Conservation (phyloP, 768 basidiomycete genomes). For the Pseudohyphozyma bogoriensis region DNA sequence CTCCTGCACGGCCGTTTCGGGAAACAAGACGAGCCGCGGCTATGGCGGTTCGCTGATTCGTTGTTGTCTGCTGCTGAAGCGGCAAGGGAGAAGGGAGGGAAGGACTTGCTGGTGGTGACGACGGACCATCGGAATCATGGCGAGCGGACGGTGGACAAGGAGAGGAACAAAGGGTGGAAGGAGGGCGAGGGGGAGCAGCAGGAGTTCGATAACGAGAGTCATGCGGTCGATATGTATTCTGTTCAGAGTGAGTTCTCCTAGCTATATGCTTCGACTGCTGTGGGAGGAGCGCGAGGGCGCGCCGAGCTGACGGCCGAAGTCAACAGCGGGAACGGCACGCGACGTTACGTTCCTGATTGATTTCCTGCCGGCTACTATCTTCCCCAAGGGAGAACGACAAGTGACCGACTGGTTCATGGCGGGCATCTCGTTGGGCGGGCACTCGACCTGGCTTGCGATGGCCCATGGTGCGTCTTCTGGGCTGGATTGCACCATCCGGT, state of each 20-base stretch:
- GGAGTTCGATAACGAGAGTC: constrained; percentile 27
- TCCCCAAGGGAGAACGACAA: constrained; percentile 52
- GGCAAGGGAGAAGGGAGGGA: constrained; percentile 6
- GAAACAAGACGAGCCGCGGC: constrained; percentile 32
- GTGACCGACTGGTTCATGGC: constrained; percentile 61
- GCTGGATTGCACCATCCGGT: too few species aligned
- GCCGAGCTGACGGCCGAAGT: background rate
- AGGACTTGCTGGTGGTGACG: constrained; percentile 46
- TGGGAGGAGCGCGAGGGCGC: background rate
- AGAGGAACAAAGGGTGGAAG: constrained; percentile 42
- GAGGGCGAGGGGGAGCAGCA: constrained; percentile 34
- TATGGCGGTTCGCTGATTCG: constrained; percentile 38
- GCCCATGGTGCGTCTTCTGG: constrained; percentile 44
- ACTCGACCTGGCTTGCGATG: constrained; percentile 66
- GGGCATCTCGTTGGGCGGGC: constrained; percentile 74
- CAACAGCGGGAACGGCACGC: constrained; percentile 52
- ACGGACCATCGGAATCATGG: constrained; percentile 53
- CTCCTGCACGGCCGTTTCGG: constrained; percentile 47
- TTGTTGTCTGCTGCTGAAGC: constrained; percentile 33
- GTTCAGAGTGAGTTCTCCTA: constrained; percentile 40
- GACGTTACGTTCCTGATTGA: constrained; percentile 77
- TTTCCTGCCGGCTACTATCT: constrained; percentile 63
- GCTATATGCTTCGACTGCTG: background rate
- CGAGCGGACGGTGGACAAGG: constrained; percentile 38
- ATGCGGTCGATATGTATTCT: constrained; percentile 46